Percentiles rank a stretch among this genome's conserved stretches.
Conservation (phyloP, 2,329 filamentous ascomycete species). For the Curvularia sp. region DNA sequence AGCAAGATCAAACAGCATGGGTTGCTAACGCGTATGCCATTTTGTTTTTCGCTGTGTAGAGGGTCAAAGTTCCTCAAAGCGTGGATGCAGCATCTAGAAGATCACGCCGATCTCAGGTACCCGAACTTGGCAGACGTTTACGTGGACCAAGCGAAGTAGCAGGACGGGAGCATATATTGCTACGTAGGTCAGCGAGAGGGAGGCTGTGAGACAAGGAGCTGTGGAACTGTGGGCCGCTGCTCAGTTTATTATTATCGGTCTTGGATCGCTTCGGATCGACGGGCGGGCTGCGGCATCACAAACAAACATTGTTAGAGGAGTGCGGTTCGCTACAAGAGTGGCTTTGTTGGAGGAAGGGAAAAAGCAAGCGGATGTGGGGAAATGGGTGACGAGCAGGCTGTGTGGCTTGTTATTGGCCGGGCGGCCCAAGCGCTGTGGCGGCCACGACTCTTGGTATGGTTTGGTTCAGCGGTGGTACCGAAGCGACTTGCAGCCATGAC, state of each 20-base stretch:
- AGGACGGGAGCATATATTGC: neutral
- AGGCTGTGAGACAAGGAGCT: neutral
- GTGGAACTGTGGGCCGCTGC: neutral
- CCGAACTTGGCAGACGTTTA: slow-evolving; percentile 68
- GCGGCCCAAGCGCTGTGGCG: slow-evolving; percentile 11
- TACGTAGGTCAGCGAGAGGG: neutral
- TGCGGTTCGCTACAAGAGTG: slow-evolving; percentile 3
- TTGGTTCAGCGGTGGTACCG: slow-evolving; percentile 10
- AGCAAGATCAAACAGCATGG: neutral
- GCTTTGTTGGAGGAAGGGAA: neutral
- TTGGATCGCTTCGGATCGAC: neutral
- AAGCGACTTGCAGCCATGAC: slow-evolving; percentile 19
- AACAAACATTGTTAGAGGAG: slow-evolving; percentile 15
- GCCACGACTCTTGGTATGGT: slow-evolving; percentile 3
- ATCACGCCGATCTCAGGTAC: slow-evolving; percentile 88
- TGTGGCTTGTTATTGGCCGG: neutral
- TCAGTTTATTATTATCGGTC: neutral
- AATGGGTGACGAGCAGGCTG: neutral
- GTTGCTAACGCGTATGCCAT: slow-evolving; percentile 16
- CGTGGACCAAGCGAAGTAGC: slow-evolving; percentile 41
- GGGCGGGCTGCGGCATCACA: slow-evolving; percentile 12
- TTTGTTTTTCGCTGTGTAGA: slow-evolving; percentile 63
- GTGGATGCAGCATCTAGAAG: slow-evolving; percentile 93
- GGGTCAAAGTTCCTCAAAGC: slow-evolving; percentile 83
- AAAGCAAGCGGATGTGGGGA: slow-evolving; percentile 6